phyloP scores from a whole-genome alignment of 2,329 filamentous ascomycete genomes.

The Penicillium sumatraense region DNA sequence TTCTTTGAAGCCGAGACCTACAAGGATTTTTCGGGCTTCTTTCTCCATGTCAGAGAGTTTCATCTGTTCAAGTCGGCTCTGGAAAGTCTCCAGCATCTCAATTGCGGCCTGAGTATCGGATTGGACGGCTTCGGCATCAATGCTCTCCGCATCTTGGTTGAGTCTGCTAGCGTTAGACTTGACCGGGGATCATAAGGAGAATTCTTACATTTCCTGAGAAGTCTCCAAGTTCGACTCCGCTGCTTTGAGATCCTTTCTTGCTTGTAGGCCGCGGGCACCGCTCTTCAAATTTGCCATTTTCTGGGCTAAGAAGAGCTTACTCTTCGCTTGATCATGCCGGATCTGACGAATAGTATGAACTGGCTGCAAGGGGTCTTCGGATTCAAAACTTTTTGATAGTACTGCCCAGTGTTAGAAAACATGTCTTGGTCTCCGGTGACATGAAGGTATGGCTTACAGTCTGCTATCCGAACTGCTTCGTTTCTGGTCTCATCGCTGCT shows the following conservation, averaged over 20 bases:
- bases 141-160: slow-evolving; percentile 59
- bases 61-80: slow-evolving; percentile 67
- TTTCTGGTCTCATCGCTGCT: slow-evolving; percentile 55
- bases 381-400: slow-evolving; percentile 65
- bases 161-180: slow-evolving; percentile 31
- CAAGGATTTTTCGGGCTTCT: slow-evolving; percentile 68
- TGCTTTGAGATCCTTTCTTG: slow-evolving; percentile 72
- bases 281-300: slow-evolving; percentile 76
- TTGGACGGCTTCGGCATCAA: slow-evolving; percentile 62
- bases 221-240: slow-evolving; percentile 70
- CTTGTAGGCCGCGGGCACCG: slow-evolving; percentile 74
- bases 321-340: slow-evolving; percentile 65
- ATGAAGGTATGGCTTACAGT: slow-evolving; percentile 47
- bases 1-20: slow-evolving; percentile 73
- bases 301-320: slow-evolving; percentile 69
- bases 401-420: slow-evolving; percentile 43
- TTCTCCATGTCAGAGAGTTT: slow-evolving; percentile 67
- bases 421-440: not conserved
- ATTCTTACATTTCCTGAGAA: slow-evolving; percentile 58
- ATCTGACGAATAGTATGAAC: slow-evolving; percentile 66
- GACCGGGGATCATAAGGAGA: not conserved
- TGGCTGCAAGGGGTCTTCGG: slow-evolving; percentile 60
- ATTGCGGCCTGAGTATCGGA: slow-evolving; percentile 70
- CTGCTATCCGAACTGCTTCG: slow-evolving; percentile 64
- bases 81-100: slow-evolving; percentile 71